Conservation (phyloP, 768 basidiomycete genomes). For the Psilocybe sp. region DNA sequence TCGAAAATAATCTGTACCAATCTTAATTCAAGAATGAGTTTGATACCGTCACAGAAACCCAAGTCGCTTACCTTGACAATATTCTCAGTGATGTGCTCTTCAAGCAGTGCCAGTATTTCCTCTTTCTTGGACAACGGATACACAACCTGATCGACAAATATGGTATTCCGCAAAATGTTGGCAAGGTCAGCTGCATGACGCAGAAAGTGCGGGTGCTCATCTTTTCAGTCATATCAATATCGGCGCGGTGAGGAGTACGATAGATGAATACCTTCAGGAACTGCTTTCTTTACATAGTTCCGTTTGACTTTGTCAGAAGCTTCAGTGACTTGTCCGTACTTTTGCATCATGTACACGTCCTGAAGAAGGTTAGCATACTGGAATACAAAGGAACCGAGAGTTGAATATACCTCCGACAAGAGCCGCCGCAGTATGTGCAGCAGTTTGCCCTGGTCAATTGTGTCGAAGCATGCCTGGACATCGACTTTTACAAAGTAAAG, state of each 20-base stretch:
- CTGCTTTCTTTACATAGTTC: slow-evolving; percentile 56
- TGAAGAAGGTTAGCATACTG: slow-evolving; percentile 22
- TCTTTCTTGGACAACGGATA: slow-evolving; percentile 52
- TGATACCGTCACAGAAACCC: too few species aligned
- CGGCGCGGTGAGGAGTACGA: background rate
- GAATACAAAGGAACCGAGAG: background rate
- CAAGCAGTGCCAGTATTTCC: slow-evolving; percentile 69
- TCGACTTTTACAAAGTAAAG: slow-evolving; percentile 97
- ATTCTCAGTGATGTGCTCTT: slow-evolving; percentile 90
- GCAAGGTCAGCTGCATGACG: slow-evolving; percentile 70
- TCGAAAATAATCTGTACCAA: slow-evolving; percentile 75
- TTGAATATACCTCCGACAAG: slow-evolving; percentile 59
- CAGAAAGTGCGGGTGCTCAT: slow-evolving; percentile 74
- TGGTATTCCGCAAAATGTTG: slow-evolving; percentile 59
- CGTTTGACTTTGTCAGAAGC: slow-evolving; percentile 56
- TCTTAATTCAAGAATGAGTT: slow-evolving; percentile 42
- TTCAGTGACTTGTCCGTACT: slow-evolving; percentile 63
- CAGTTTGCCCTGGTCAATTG: slow-evolving; percentile 86
- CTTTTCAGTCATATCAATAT: slow-evolving; percentile 35
- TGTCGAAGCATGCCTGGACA: slow-evolving; percentile 95
- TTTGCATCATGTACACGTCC: slow-evolving; percentile 73
- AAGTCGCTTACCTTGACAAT: slow-evolving; percentile 86
- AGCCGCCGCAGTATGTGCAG: slow-evolving; percentile 71
- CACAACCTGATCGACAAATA: slow-evolving; percentile 79
- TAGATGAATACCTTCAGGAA: slow-evolving; percentile 53